phyloP scores from a whole-genome alignment of 352 stramenopile species.

The Thalassiosira sp. region DNA sequence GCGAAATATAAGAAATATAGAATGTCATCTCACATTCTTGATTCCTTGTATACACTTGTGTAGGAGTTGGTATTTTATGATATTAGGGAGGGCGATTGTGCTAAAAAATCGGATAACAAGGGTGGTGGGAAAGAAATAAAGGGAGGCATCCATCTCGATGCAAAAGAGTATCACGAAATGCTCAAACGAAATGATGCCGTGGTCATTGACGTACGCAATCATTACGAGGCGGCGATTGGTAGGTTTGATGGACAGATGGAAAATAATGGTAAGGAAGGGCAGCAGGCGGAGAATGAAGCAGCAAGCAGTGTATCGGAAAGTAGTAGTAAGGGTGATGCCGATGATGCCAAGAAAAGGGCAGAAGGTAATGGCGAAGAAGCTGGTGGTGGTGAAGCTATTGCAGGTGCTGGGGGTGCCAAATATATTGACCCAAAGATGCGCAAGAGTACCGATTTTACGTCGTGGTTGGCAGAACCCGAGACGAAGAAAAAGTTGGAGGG shows the following conservation, averaged over 20 bases:
- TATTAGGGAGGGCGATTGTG: constrained; percentile 66
- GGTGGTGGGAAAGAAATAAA: constrained; percentile 2
- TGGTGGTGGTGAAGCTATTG: too few relatives aligned
- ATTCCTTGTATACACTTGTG: too few relatives aligned
- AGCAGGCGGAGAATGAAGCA: too few relatives aligned
- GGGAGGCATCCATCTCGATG: constrained; percentile 77
- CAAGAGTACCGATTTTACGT: constrained; percentile 83
- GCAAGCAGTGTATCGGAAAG: too few relatives aligned
- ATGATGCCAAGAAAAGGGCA: background rate
- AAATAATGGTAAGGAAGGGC: background rate
- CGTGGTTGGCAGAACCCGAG: constrained; percentile 70
- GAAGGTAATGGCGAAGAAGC: background rate
- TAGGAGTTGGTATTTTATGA: constrained; percentile 85
- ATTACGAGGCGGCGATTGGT: constrained; percentile 87
- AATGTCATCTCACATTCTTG: too few relatives aligned
- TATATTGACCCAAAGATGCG: constrained; percentile 86
- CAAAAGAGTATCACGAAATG: constrained; percentile 83
- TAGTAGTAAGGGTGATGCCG: constrained; percentile 12
- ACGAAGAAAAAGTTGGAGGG: constrained; percentile 80
- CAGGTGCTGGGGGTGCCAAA: constrained; percentile 52
- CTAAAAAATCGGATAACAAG: background rate
- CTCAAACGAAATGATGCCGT: constrained; percentile 77
- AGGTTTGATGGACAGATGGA: constrained; percentile 81
- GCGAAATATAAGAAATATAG: too few relatives aligned
- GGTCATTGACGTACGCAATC: constrained; percentile 87